A percentile compares a stretch with the other conserved stretches of the same genome.
phyloP scores from a whole-genome alignment of 1,139 yeast genomes.

The Kazachstania sp. region DNA sequence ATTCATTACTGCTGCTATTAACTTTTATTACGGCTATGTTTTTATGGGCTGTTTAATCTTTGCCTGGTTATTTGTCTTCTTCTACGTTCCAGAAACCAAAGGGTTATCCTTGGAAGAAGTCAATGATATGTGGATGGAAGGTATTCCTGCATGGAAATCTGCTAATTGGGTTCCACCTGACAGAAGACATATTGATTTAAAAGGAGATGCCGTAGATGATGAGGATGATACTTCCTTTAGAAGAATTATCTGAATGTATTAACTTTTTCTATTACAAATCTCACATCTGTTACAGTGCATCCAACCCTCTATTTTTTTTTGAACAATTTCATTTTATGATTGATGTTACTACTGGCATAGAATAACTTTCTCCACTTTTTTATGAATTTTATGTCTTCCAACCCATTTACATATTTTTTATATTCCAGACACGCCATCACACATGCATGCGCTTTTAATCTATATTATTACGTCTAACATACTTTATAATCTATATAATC shows the following conservation, averaged over 20 bases:
- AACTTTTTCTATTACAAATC: neutral
- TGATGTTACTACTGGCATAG: too few relatives aligned
- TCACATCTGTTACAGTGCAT: neutral
- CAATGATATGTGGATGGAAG: constrained; percentile 3
- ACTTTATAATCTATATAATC: too few relatives aligned
- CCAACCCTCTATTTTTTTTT: neutral
- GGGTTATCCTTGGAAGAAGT: constrained; percentile 9
- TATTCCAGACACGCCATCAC: too few relatives aligned
- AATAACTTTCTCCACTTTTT: too few relatives aligned
- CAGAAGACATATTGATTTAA: constrained; percentile 4
- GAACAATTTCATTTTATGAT: too few relatives aligned
- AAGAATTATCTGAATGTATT: neutral
- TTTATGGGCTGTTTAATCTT: constrained; percentile 8
- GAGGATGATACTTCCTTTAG: constrained; percentile 5
- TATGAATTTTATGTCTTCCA: too few relatives aligned
- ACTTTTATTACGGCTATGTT: constrained; percentile 9
- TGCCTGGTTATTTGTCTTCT: constrained; percentile 6
- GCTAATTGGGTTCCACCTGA: constrained; percentile 6
- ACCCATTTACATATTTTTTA: too few relatives aligned
- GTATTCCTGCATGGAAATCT: constrained; percentile 7
- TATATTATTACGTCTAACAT: too few relatives aligned
- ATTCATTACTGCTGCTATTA: constrained; percentile 7
- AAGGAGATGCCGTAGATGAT: neutral
- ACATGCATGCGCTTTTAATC: too few relatives aligned
- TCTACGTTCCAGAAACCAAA: constrained; percentile 9